Base-by-base conservation (phyloP, 495 filamentous ascomycete genomes). In the Neurospora cerealis region DNA sequence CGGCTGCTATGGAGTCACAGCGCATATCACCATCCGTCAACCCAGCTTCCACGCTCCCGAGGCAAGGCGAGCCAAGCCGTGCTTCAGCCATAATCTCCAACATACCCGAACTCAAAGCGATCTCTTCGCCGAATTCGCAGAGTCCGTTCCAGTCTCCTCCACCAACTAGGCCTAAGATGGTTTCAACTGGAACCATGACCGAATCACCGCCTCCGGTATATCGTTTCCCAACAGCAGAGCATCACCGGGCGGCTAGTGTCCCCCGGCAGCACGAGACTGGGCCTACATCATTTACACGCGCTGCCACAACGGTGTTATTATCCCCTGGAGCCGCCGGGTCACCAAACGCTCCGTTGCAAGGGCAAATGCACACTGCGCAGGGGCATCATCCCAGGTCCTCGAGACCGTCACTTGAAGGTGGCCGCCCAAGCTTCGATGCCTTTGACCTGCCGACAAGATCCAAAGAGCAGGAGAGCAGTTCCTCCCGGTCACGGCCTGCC, bases 151-250 rank as follows among this genome's bases (percentile, higher is more conserved):
- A 91, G 75, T 86, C 90, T 4, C 84, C 85, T 32, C 88, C 54
- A 34, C 24, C 91, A 41, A 86, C 85, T 75, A 87, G 85, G 71
- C 90, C 91, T 6, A 73, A 78, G 7, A 97, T 96, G 91, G 90
- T 97, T n/a, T 98, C 96, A 4, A 96, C 91, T 15, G 96, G 95
- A 40, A 97, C 93, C 3, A 97, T 96, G 92, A 97, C 95, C 36
- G 91, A 91, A 34, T 91, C 89, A 24, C 85, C 93, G 9, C 86
- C 88, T n/a, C 87, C 90, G n/a, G 86, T 90, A 42, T 87, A 91
- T 75, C 86, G 88, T 70, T 91, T 92, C 79, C 87, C 90, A 7
- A 79, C 87, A 42, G 81, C 85, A 13, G 87, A 89, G 15, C 82
- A 85, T 62, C 85, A 89, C 60, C 85, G 88, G 70, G 86, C 89